These are phyloP conservation scores for Anthostomella pinea DNA, from an alignment of 2,329 filamentous ascomycete genomes.

Conservation along the genomic window DNA sequence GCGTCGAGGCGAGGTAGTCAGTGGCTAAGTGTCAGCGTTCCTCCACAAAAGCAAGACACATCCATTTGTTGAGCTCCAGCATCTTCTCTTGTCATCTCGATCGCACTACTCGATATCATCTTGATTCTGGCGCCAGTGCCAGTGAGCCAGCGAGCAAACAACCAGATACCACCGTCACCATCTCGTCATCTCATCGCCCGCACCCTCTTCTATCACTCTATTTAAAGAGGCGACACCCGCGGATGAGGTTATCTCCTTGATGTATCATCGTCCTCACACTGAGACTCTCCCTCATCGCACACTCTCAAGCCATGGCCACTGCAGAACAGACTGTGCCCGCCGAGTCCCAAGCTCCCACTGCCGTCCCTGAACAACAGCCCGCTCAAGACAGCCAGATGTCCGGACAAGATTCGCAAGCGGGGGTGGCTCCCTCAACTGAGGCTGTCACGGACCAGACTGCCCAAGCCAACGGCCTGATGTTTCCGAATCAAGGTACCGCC, in stretches of 20 bases:
- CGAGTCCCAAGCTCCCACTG: slow-evolving; percentile 6
- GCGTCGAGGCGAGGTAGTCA: neutral
- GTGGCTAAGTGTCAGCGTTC: neutral
- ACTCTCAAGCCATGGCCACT: slow-evolving; percentile 13
- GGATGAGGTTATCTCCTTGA: too few relatives aligned
- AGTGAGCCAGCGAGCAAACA: too few relatives aligned
- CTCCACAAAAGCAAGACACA: too few relatives aligned
- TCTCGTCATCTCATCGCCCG: neutral
- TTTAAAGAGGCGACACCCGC: too few relatives aligned
- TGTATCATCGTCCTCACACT: too few relatives aligned
- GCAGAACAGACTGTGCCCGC: slow-evolving; percentile 5
- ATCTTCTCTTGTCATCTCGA: too few relatives aligned
- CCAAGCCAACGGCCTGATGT: slow-evolving; percentile 14
- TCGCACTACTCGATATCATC: neutral
- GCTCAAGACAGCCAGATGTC: slow-evolving; percentile 7
- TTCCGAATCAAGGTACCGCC: slow-evolving; percentile 13
- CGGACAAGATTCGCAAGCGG: slow-evolving; percentile 11
- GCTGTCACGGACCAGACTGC: slow-evolving; percentile 7
- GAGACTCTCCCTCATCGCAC: neutral
- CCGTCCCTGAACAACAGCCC: slow-evolving; percentile 4
- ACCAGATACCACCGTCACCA: neutral
- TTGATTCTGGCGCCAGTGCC: too few relatives aligned
- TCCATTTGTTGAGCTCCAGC: too few relatives aligned
- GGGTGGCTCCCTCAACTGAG: slow-evolving; percentile 7
- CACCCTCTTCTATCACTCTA: too few relatives aligned